phyloP scores from a whole-genome alignment of 2,329 filamentous ascomycete species.

The Botrytis paeoniae region DNA sequence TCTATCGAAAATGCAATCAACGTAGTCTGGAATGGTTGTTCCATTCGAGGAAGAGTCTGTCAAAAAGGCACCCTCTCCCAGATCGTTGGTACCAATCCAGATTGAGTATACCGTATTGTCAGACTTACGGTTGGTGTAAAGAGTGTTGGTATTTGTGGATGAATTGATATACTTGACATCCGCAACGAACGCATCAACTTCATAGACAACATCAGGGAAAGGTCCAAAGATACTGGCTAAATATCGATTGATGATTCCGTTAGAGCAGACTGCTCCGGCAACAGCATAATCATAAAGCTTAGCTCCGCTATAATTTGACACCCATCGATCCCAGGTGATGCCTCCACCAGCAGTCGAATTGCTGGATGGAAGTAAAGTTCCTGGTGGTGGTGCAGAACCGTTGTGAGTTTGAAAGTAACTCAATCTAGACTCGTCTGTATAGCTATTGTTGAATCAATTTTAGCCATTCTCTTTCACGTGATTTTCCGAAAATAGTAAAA shows the following conservation, averaged over 20 bases:
- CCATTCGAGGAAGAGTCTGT: conserved; percentile 57
- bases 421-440: conserved; percentile 69
- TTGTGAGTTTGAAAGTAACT: conserved; percentile 59
- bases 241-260: conserved; percentile 59
- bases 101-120: conserved; percentile 69
- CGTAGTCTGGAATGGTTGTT: conserved; percentile 61
- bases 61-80: conserved; percentile 64
- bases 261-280: conserved; percentile 68
- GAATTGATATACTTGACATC: conserved; percentile 43
- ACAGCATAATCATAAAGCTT: conserved; percentile 69
- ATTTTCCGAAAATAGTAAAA: not conserved
- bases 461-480: not conserved
- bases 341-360: conserved; percentile 62
- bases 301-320: conserved; percentile 55
- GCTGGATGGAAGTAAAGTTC: conserved; percentile 46
- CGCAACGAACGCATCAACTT: conserved; percentile 55
- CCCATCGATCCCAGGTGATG: conserved; percentile 66
- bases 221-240: conserved; percentile 48
- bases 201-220: conserved; percentile 62
- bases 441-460: conserved; percentile 41
- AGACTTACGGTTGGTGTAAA: conserved; percentile 46
- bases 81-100: conserved; percentile 81
- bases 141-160: conserved; percentile 37
- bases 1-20: conserved; percentile 63
- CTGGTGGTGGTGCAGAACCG: conserved; percentile 60